Base-by-base conservation (phyloP, 2,329 filamentous ascomycete species). In the Fusarium haematococcum region DNA sequence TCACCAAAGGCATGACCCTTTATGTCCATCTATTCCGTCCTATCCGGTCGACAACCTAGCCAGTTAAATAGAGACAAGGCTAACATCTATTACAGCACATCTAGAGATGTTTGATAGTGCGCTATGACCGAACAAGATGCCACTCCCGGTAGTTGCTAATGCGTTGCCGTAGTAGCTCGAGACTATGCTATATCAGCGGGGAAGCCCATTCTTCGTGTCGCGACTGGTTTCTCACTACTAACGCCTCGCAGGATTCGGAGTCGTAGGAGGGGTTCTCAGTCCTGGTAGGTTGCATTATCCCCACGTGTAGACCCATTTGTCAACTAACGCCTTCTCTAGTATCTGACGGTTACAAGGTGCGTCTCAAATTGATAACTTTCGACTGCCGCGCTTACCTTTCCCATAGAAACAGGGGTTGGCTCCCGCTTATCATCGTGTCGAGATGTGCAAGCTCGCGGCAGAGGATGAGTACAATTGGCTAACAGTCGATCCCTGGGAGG, bases 401-500 rank as follows among this genome's bases (percentile, higher is more conserved):
- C 16, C 27, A n/a, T n/a, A 80, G 63, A 84, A 84, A 64, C 81
- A 81, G 56, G 82, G 82, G 20, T 79, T 85, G 10, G 83, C 82
- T 13, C 81, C 81, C 11, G 81, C 82, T 32, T 67, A 78, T 50
- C 82, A 84, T 67, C 82, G 83, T n/a, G 75, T 84, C 39, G 81
- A 92, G 73, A 98, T 98, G 95, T 97, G 95, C 83, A 90, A 93
- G 78, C 87, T 97, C 41, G 95, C 95, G 7, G 92, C 95, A 25
- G 89, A 91, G 76, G 88, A 93, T 75, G 92, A 93, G 60, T 90
- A 91, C 77, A 95, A 93, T 58, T 83, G 81, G 92, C 87, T 97
- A 69, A 95, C 95, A 90, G 94, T 97, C 52, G 95, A 97, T 80
- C 91, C 93, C 0, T 97, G 94, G 92, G 95, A 98, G 86, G 93